phyloP scores from a whole-genome alignment of 2,329 filamentous ascomycete genomes.

The Fusarium humuli region DNA sequence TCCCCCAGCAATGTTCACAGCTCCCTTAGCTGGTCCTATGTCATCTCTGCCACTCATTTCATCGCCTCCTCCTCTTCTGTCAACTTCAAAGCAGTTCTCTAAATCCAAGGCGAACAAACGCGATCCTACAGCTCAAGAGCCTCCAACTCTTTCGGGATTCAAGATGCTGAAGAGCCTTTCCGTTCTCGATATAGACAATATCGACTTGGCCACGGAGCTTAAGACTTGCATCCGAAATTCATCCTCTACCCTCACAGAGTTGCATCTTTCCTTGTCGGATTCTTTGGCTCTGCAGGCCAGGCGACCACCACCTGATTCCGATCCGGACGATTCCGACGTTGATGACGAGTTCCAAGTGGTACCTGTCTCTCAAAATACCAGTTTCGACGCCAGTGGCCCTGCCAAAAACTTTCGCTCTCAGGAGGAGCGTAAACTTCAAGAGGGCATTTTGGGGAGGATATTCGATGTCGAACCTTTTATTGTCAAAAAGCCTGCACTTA shows the following conservation, averaged over 20 bases:
- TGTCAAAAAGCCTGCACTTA: slow-evolving; percentile 51
- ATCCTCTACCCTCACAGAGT: slow-evolving; percentile 63
- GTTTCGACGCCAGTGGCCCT: slow-evolving; percentile 55
- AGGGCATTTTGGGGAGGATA: slow-evolving; percentile 63
- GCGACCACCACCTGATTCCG: slow-evolving; percentile 53
- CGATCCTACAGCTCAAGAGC: slow-evolving; percentile 50
- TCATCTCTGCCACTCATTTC: slow-evolving; percentile 34
- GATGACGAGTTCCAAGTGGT: slow-evolving; percentile 67
- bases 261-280: slow-evolving; percentile 70
- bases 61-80: slow-evolving; percentile 48
- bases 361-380: slow-evolving; percentile 49
- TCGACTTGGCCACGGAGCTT: slow-evolving; percentile 68
- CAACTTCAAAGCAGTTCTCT: slow-evolving; percentile 51
- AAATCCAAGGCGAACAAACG: slow-evolving; percentile 54
- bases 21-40: slow-evolving; percentile 25
- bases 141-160: slow-evolving; percentile 68
- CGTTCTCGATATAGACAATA: slow-evolving; percentile 70
- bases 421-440: slow-evolving; percentile 67
- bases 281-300: slow-evolving; percentile 58
- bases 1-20: slow-evolving; percentile 36
- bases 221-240: slow-evolving; percentile 67
- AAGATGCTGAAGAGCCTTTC: slow-evolving; percentile 64
- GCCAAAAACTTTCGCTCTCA: slow-evolving; percentile 61
- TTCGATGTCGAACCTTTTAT: slow-evolving; percentile 62
- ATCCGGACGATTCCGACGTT: slow-evolving; percentile 63